Percentiles rank a stretch among this genome's conserved stretches.
These are phyloP conservation scores for Lactifluus pinguis DNA, from an alignment of 768 basidiomycete species.

Conservation along the genomic window DNA sequence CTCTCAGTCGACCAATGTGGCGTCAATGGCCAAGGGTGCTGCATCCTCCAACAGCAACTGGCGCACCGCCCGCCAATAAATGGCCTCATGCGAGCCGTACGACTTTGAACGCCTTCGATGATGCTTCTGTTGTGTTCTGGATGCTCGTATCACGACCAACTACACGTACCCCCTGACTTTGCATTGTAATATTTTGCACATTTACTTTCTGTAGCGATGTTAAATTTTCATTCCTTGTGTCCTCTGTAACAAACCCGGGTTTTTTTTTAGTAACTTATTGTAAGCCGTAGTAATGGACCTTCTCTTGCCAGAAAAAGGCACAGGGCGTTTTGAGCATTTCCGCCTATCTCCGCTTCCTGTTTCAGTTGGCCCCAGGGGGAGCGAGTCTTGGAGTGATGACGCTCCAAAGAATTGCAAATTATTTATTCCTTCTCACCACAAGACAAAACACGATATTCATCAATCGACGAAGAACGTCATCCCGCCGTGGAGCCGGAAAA, in stretches of 20 bases:
- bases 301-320: neutral
- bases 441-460: too few species aligned
- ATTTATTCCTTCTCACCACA: too few species aligned
- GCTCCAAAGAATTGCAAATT: too few species aligned
- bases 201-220: slow-evolving; percentile 16
- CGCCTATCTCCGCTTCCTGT: too few species aligned
- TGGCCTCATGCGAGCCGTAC: neutral
- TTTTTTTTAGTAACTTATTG: slow-evolving; percentile 2
- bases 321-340: too few species aligned
- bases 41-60: slow-evolving; percentile 36
- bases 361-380: too few species aligned
- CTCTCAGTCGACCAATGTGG: slow-evolving; percentile 26
- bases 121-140: slow-evolving; percentile 1
- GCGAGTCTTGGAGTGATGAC: neutral
- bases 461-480: neutral
- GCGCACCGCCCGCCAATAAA: slow-evolving; percentile 46
- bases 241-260: slow-evolving; percentile 9
- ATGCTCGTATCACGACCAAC: slow-evolving; percentile 14
- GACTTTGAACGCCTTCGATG: slow-evolving; percentile 1
- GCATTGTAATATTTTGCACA: slow-evolving; percentile 21
- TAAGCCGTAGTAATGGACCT: slow-evolving; percentile 13
- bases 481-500: neutral
- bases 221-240: slow-evolving; percentile 5
- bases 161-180: slow-evolving; percentile 11
- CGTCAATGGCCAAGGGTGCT: slow-evolving; percentile 17